These are phyloP conservation scores for Aspergillus diversus DNA, from an alignment of 495 filamentous ascomycete species.

Conservation along the genomic window DNA sequence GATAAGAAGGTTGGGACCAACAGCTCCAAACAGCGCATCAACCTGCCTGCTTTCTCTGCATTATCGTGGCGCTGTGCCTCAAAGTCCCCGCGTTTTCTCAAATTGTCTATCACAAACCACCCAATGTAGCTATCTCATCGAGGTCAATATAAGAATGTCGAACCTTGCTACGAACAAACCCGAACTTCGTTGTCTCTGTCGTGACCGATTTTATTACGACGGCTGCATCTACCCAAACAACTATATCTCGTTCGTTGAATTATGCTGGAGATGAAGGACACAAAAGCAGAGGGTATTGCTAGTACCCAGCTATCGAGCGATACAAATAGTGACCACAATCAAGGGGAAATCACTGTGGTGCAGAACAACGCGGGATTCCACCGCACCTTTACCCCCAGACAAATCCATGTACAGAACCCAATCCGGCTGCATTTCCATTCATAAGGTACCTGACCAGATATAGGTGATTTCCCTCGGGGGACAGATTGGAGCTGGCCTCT, in stretches of 20 bases:
- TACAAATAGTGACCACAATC: not conserved
- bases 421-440: not conserved
- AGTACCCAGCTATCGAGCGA: not conserved
- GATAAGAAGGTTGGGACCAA: constrained; percentile 3
- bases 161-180: not conserved
- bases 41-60: constrained; percentile 4
- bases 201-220: not conserved
- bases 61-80: constrained; percentile 6
- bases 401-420: constrained; percentile 28
- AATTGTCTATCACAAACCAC: not conserved
- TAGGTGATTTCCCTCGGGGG: constrained; percentile 37
- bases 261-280: constrained; percentile 3
- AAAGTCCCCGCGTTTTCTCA: not conserved
- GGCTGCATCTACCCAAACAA: not conserved
- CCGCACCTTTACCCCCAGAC: constrained; percentile 31
- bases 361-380: constrained; percentile 23
- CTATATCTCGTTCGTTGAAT: not conserved
- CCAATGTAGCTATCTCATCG: not conserved
- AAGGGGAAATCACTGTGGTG: not conserved
- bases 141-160: not conserved
- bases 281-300: not conserved
- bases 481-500: constrained; percentile 35
- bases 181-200: not conserved
- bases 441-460: not conserved
- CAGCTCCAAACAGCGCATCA: constrained; percentile 1